These are phyloP conservation scores for Podospora tetraspora DNA, from an alignment of 495 filamentous ascomycete genomes.

Conservation along the genomic window DNA sequence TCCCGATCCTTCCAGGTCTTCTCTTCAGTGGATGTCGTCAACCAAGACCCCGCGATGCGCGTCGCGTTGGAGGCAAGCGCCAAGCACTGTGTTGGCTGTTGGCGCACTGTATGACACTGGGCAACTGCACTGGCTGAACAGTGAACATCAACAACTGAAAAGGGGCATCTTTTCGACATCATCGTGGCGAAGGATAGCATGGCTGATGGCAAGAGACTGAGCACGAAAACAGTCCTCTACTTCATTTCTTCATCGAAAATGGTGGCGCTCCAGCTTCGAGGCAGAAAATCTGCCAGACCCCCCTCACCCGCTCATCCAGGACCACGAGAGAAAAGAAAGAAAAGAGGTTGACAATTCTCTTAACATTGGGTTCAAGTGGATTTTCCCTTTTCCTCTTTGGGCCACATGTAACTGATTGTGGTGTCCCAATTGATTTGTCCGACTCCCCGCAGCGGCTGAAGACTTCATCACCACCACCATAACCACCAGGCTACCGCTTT, in stretches of 20 bases:
- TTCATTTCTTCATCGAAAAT: background rate
- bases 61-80: background rate
- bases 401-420: background rate
- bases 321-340: background rate
- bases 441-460: background rate
- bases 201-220: no score
- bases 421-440: background rate
- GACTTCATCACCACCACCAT: background rate
- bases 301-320: background rate
- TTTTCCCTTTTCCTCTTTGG: background rate
- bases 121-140: no score
- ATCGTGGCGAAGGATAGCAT: background rate
- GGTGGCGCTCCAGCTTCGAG: background rate
- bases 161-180: background rate
- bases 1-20: background rate
- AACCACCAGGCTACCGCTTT: background rate
- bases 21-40: background rate
- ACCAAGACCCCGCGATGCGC: background rate
- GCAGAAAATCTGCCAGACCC: background rate
- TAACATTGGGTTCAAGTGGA: background rate
- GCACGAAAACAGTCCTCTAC: no score
- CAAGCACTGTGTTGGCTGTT: background rate
- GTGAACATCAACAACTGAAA: background rate
- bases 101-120: background rate
- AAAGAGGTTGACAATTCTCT: background rate